These are phyloP conservation scores for Verticillium nonalfalfae DNA, from an alignment of 2,329 filamentous ascomycete species.

Conservation along the genomic window DNA sequence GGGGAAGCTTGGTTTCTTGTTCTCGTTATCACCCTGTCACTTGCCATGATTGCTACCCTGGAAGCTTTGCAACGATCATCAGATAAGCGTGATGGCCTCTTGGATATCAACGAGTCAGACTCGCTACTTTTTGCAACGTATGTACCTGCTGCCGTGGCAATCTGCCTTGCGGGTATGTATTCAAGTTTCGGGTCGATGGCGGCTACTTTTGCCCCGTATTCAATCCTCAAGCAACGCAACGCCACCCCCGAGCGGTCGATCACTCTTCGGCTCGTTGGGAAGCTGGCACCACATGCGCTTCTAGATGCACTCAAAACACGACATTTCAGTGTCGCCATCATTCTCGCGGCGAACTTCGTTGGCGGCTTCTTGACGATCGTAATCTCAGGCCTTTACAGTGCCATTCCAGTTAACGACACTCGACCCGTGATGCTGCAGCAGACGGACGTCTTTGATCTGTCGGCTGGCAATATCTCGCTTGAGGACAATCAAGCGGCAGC, in stretches of 20 bases:
- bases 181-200: conserved; percentile 13
- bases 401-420: conserved; percentile 14
- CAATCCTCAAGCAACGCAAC: conserved; percentile 12
- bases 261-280: conserved; percentile 13
- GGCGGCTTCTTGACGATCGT: conserved; percentile 15
- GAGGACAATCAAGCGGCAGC: conserved; percentile 16
- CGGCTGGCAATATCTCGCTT: conserved; percentile 13
- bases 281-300: conserved; percentile 14
- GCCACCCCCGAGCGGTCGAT: conserved; percentile 12
- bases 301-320: conserved; percentile 11
- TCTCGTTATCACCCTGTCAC: conserved; percentile 15
- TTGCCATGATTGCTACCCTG: conserved; percentile 13
- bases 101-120: conserved; percentile 8
- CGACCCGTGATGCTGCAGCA: conserved; percentile 17
- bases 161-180: conserved; percentile 14
- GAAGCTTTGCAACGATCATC: conserved; percentile 16
- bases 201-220: conserved; percentile 16
- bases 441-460: conserved; percentile 17
- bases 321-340: conserved; percentile 15
- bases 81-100: conserved; percentile 17
- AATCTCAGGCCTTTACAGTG: conserved; percentile 20
- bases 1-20: conserved; percentile 16
- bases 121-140: conserved; percentile 20
- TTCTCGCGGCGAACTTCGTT: conserved; percentile 14
- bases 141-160: conserved; percentile 13